Base-by-base conservation (phyloP, 2,329 filamentous ascomycete genomes). In the Colletotrichum cereale region DNA sequence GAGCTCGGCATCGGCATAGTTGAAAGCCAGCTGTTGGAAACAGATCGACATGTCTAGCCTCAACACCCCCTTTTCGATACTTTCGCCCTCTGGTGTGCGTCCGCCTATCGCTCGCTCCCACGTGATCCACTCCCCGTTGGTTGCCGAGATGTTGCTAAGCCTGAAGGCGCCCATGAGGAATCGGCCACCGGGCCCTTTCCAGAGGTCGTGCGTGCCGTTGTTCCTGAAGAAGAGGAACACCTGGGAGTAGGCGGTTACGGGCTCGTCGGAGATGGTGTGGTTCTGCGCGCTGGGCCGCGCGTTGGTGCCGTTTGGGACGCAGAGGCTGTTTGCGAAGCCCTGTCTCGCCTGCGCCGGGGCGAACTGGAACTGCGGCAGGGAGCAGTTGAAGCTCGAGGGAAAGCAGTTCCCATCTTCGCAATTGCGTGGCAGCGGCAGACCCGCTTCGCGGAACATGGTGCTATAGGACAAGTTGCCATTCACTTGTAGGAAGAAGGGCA, bases 1-100 rank as follows among this genome's bases (percentile, higher is more conserved):
- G 31, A 76, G 44, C 38, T 74, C 50, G n/a, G 75, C 73, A 2
- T 75, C 55, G 12, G 75, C 75, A 10, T 67, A 58, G 57, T 75
- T 74, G 44, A 74, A 50, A 0, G 73, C 62, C 2, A 68, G 34
- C 31, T 75, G 72, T 34, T 75, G 73, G 61, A 75, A 74, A n/a
- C 70, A 75, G 7, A 74, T 34, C 7, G 73, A 73, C 48, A 69
- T 64, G 57, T 73, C 72, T 10, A 74, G 53, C 18, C 58, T 65
- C 53, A 74, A n/a, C 3, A 47, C 64, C 7, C 73, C 73, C 36
- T 66, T 71, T 0, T 55, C 29, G n/a, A 73, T 36, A 44, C 29
- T 52, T 26, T 31, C 24, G 3, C 56, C 66, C 55, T 40, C 62
- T n/a, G 24, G 70, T 0, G 36, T 21, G 10, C 50, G 48, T 7